Conservation (phyloP, 2,329 filamentous ascomycete genomes). For the Aspergillus amoenus region DNA sequence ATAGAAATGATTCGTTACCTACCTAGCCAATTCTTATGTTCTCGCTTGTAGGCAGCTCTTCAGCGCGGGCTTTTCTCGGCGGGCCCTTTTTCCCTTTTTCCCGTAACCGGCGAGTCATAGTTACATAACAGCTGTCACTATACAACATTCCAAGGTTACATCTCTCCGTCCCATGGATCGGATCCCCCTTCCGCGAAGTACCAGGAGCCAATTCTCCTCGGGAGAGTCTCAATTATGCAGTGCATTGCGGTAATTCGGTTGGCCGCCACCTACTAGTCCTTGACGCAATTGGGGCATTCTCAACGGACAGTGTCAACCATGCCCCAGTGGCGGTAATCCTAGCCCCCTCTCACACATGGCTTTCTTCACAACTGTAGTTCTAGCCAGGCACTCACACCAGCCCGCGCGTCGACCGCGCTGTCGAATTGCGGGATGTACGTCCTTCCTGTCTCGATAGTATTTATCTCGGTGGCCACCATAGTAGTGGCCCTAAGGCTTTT, state of each 20-base stretch:
- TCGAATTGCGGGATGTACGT: constrained; percentile 23
- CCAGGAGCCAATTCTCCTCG: neutral
- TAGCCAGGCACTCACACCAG: neutral
- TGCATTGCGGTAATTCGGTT: neutral
- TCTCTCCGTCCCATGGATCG: neutral
- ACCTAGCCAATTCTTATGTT: neutral
- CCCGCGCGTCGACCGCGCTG: neutral
- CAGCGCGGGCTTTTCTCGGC: neutral
- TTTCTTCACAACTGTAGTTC: neutral
- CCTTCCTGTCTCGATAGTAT: constrained; percentile 20
- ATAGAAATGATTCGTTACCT: constrained; percentile 2
- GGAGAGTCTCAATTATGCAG: neutral
- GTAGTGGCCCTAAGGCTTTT: constrained; percentile 24
- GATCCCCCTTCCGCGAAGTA: neutral
- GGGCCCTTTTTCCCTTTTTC: neutral
- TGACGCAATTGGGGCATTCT: constrained; percentile 18
- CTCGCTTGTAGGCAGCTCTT: neutral
- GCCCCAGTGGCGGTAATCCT: neutral
- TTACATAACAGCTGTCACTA: neutral
- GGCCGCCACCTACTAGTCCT: constrained; percentile 1
- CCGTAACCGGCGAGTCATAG: neutral
- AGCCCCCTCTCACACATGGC: neutral
- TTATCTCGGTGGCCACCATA: constrained; percentile 21
- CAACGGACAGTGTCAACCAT: neutral
- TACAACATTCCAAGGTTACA: neutral